Conservation (phyloP, 129 eudicot genomes). For the Helianthus annuus region DNA sequence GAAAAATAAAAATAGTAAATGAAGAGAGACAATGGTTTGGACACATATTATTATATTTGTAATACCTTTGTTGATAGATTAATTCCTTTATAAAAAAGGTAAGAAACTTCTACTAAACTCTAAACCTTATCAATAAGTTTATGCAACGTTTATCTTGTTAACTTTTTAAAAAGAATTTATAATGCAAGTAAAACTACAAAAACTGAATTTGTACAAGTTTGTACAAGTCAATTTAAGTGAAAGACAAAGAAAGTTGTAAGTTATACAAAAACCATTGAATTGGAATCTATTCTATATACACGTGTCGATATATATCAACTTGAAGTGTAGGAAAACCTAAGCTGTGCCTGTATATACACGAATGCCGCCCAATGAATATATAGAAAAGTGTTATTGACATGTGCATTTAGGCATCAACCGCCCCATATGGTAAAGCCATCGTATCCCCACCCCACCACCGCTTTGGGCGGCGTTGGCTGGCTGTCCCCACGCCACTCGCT, state of each 20-base stretch:
- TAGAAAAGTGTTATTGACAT: conserved; percentile 6
- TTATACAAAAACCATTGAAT: not conserved
- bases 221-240: too few species aligned
- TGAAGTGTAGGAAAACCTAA: not conserved
- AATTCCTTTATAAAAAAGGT: too few species aligned
- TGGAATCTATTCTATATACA: not conserved
- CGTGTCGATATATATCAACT: conserved; percentile 11
- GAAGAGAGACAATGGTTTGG: too few species aligned
- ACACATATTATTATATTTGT: too few species aligned
- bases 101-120: too few species aligned
- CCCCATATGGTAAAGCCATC: conserved; percentile 35
- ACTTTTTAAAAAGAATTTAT: too few species aligned
- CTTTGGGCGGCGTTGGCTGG: not conserved
- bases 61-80: too few species aligned
- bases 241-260: not conserved
- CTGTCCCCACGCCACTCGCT: conserved; percentile 8
- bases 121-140: too few species aligned
- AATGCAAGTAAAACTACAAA: too few species aligned
- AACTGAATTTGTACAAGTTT: too few species aligned
- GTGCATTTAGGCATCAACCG: conserved; percentile 23
- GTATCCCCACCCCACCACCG: conserved; percentile 10
- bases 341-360: not conserved
- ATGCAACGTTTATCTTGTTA: too few species aligned
- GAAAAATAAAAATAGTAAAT: too few species aligned
- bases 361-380: conserved; percentile 18